Evolutionary conservation across 352 stramenopile genomes (phyloP).

Genomic region (Phytophthora tentaculata): DNA sequence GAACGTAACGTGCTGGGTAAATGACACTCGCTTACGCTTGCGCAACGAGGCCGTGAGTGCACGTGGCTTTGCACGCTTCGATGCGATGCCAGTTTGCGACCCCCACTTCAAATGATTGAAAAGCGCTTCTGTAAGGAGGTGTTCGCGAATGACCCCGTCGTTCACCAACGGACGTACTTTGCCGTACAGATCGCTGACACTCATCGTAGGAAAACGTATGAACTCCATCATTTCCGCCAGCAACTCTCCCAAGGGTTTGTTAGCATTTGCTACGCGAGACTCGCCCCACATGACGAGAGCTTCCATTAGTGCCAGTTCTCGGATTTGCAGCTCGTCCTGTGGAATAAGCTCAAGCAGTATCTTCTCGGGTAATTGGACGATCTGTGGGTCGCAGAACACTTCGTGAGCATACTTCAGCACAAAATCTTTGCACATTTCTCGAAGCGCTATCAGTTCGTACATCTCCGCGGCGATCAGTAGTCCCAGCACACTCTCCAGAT

Average conservation of each 20-base stretch:
- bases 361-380: constrained; percentile 84
- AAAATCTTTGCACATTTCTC: constrained; percentile 85
- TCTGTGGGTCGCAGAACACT: constrained; percentile 77
- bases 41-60: constrained; percentile 65
- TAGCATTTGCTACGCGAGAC: constrained; percentile 56
- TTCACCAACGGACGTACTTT: constrained; percentile 83
- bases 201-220: constrained; percentile 89
- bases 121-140: constrained; percentile 79
- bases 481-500: constrained; percentile 75
- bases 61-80: constrained; percentile 69
- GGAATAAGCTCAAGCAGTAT: constrained; percentile 83
- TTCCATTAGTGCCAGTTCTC: constrained; percentile 79
- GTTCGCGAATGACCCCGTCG: constrained; percentile 69
- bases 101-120: constrained; percentile 91
- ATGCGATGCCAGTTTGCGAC: constrained; percentile 60
- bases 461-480: constrained; percentile 83
- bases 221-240: constrained; percentile 83
- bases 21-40: constrained; percentile 89
- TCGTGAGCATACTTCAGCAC: constrained; percentile 84
- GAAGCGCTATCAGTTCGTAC: constrained; percentile 81
- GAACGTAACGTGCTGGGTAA: constrained; percentile 90
- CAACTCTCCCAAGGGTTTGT: constrained; percentile 58
- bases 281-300: constrained; percentile 83
- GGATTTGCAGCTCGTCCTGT: constrained; percentile 86
- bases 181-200: constrained; percentile 83